Percentiles rank a stretch among this genome's conserved stretches.
phyloP scores from a whole-genome alignment of 257 asterid species.

The Solanum tarijense region DNA sequence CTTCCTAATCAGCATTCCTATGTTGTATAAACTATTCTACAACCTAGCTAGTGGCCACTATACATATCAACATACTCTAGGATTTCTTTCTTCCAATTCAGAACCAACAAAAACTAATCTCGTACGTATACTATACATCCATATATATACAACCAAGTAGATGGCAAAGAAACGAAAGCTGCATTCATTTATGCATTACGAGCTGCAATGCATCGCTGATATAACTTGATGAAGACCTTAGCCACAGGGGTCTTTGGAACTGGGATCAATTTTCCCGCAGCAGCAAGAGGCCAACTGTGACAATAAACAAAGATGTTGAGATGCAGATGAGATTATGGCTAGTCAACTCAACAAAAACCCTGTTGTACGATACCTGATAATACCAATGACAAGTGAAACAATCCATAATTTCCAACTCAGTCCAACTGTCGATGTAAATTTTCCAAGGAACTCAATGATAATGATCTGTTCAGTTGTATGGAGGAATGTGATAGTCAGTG shows the following conservation, averaged over 20 bases:
- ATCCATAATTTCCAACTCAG: constrained; percentile 52
- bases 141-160: background rate
- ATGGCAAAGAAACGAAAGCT: background rate
- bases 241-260: constrained; percentile 85
- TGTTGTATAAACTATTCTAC: background rate
- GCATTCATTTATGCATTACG: constrained; percentile 17
- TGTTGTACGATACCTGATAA: constrained; percentile 43
- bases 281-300: constrained; percentile 92
- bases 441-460: constrained; percentile 73
- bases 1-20: background rate
- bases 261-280: constrained; percentile 66
- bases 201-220: constrained; percentile 54
- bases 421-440: constrained; percentile 51
- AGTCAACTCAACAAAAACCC: background rate
- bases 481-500: constrained; percentile 3
- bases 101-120: background rate
- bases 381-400: constrained; percentile 50
- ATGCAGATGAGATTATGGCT: background rate
- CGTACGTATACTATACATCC: background rate
- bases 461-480: constrained; percentile 33
- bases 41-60: background rate
- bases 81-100: background rate
- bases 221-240: constrained; percentile 61
- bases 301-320: background rate
- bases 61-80: background rate